These are phyloP conservation scores for Magnolia changhungtana DNA, from an alignment of 164 flowering plant genomes.

Conservation along the genomic window DNA sequence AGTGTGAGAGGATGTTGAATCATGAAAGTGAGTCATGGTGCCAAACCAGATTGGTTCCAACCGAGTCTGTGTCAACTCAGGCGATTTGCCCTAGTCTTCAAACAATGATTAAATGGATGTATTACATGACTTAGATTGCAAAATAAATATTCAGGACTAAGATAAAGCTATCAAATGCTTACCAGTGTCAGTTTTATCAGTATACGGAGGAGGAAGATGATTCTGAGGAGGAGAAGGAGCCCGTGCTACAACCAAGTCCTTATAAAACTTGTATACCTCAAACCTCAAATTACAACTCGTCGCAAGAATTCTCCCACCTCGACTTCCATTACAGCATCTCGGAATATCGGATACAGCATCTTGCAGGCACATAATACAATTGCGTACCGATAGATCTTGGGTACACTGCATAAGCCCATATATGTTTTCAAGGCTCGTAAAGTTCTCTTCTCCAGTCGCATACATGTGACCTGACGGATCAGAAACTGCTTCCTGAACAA, in stretches of 20 bases:
- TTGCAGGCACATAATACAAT: slow-evolving; percentile 29
- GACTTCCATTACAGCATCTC: slow-evolving; percentile 6
- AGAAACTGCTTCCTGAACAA: not conserved
- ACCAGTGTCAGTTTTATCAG: no score
- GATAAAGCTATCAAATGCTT: no score
- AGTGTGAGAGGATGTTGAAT: no score
- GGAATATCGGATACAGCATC: not conserved
- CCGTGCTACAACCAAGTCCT: not conserved
- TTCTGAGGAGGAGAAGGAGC: not conserved
- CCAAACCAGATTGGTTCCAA: no score
- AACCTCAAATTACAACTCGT: slow-evolving; percentile 26
- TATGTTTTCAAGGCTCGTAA: not conserved
- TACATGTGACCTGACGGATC: not conserved
- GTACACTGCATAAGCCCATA: slow-evolving; percentile 38
- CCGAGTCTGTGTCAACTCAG: no score
- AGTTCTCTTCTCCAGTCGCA: not conserved
- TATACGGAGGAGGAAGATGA: not conserved
- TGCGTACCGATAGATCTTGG: slow-evolving; percentile 20
- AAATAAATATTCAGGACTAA: no score
- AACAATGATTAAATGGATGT: no score
- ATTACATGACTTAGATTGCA: no score
- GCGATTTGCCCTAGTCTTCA: no score
- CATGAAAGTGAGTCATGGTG: no score
- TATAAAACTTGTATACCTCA: slow-evolving; percentile 8
- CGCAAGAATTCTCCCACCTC: slow-evolving; percentile 20